A percentile compares a stretch with the other conserved stretches of the same genome.
Evolutionary conservation across 257 asterid species (phyloP).

Genomic region (Solanum etuberosum): DNA sequence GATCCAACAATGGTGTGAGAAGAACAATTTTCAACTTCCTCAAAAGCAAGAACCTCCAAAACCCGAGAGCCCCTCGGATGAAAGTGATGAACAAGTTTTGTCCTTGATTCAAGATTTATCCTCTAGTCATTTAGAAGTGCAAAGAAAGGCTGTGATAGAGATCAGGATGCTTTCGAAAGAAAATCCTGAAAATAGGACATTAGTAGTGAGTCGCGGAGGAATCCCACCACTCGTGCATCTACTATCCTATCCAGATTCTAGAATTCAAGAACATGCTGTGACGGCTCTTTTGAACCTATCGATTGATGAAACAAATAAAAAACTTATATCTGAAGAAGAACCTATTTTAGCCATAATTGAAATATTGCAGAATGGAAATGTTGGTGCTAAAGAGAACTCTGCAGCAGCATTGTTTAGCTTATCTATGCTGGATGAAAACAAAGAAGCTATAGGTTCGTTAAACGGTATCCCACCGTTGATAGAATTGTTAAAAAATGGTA

Average conservation of each 20-base stretch:
- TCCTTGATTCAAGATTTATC: neutral
- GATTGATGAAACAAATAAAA: constrained; percentile 68
- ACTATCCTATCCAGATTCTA: constrained; percentile 29
- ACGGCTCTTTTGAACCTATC: constrained; percentile 35
- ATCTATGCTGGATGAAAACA: constrained; percentile 80
- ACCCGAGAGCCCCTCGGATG: neutral
- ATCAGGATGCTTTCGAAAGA: constrained; percentile 59
- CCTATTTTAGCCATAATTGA: constrained; percentile 59
- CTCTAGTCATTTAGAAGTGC: neutral
- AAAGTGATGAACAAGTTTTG: neutral
- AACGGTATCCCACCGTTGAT: constrained; percentile 69
- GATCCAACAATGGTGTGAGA: constrained; percentile 71
- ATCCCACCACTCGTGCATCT: constrained; percentile 43
- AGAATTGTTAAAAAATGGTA: constrained; percentile 33
- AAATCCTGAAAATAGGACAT: constrained; percentile 41
- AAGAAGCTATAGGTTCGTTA: constrained; percentile 42
- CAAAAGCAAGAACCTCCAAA: constrained; percentile 8
- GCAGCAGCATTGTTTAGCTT: constrained; percentile 84
- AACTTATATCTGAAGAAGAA: constrained; percentile 40
- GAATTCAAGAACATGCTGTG: constrained; percentile 43
- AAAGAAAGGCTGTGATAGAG: neutral
- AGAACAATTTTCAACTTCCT: constrained; percentile 42
- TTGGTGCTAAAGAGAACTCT: constrained; percentile 62
- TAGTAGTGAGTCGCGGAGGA: constrained; percentile 50
- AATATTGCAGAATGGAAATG: constrained; percentile 38